Evolutionary conservation across 2,329 filamentous ascomycete species (phyloP).

Genomic region (Bipolaris victoriae): DNA sequence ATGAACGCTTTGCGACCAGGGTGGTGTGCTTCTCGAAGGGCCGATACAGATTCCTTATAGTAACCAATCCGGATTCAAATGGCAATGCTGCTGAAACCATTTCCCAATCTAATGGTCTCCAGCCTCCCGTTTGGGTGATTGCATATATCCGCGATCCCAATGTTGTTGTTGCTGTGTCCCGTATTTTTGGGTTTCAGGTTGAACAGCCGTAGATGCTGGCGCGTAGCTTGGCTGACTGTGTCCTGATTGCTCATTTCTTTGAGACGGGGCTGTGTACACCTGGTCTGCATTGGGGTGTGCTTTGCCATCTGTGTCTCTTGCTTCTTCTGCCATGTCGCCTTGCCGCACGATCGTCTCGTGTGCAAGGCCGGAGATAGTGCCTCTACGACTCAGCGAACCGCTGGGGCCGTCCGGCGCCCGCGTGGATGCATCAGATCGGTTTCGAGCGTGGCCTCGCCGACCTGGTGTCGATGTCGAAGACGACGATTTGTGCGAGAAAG

Average conservation of each 20-base stretch:
- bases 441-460: slow-evolving; percentile 66
- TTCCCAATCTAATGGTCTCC: slow-evolving; percentile 41
- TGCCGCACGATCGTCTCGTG: slow-evolving; percentile 38
- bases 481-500: slow-evolving; percentile 63
- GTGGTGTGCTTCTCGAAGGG: slow-evolving; percentile 20
- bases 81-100: slow-evolving; percentile 32
- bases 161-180: slow-evolving; percentile 43
- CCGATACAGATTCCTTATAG: slow-evolving; percentile 6
- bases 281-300: slow-evolving; percentile 28
- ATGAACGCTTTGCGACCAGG: slow-evolving; percentile 6
- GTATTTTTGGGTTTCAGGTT: slow-evolving; percentile 45
- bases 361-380: slow-evolving; percentile 41
- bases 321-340: slow-evolving; percentile 33
- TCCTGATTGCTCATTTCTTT: slow-evolving; percentile 33
- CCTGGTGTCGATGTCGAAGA: slow-evolving; percentile 61
- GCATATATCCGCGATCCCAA: slow-evolving; percentile 40
- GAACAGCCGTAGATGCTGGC: slow-evolving; percentile 33
- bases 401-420: slow-evolving; percentile 41
- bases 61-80: slow-evolving; percentile 22
- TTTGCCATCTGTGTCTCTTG: slow-evolving; percentile 32
- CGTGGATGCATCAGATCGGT: slow-evolving; percentile 67
- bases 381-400: slow-evolving; percentile 42
- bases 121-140: slow-evolving; percentile 47
- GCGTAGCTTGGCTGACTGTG: slow-evolving; percentile 35
- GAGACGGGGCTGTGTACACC: slow-evolving; percentile 28